A percentile compares a stretch with the other conserved stretches of the same genome.
Evolutionary conservation across 2,329 filamentous ascomycete species (phyloP).

Genomic region (Stylonectria norvegica): DNA sequence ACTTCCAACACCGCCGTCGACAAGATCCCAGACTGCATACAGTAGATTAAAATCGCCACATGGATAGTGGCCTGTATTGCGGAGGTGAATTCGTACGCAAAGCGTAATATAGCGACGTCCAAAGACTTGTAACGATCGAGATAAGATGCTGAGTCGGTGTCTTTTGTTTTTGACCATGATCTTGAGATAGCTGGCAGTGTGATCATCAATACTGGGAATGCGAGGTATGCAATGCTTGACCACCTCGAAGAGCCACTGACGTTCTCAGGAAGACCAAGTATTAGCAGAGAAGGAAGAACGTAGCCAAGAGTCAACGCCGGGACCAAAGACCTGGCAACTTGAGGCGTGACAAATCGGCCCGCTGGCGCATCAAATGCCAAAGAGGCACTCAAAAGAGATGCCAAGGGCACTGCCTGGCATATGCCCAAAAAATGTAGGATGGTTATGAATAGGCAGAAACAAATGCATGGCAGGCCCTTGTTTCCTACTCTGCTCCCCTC

Average conservation of each 20-base stretch:
- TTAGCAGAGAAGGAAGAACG: slow-evolving; percentile 13
- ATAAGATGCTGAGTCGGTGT: too few species aligned
- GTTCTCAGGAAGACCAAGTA: too few species aligned
- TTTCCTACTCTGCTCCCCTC: slow-evolving; percentile 23
- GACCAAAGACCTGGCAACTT: slow-evolving; percentile 15
- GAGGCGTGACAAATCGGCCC: slow-evolving; percentile 1
- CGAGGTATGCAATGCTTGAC: too few species aligned
- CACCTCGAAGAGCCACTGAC: too few species aligned
- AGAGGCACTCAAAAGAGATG: slow-evolving; percentile 5
- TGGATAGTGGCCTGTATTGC: slow-evolving; percentile 2
- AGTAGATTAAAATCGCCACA: background rate
- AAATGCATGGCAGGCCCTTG: slow-evolving; percentile 7
- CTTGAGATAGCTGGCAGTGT: too few species aligned
- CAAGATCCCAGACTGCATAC: too few species aligned
- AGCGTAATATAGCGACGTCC: background rate
- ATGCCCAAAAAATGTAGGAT: slow-evolving; percentile 12
- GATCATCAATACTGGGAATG: too few species aligned
- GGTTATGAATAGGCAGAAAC: slow-evolving; percentile 13
- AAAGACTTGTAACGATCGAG: background rate
- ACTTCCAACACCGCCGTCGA: too few species aligned
- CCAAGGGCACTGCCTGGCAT: slow-evolving; percentile 9
- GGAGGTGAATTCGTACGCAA: slow-evolving; percentile 2
- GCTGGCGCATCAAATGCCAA: slow-evolving; percentile 1
- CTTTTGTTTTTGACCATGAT: too few species aligned
- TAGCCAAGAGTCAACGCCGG: slow-evolving; percentile 15